These are phyloP conservation scores for Wilcoxina mikolae DNA, from an alignment of 495 filamentous ascomycete species.

Conservation along the genomic window DNA sequence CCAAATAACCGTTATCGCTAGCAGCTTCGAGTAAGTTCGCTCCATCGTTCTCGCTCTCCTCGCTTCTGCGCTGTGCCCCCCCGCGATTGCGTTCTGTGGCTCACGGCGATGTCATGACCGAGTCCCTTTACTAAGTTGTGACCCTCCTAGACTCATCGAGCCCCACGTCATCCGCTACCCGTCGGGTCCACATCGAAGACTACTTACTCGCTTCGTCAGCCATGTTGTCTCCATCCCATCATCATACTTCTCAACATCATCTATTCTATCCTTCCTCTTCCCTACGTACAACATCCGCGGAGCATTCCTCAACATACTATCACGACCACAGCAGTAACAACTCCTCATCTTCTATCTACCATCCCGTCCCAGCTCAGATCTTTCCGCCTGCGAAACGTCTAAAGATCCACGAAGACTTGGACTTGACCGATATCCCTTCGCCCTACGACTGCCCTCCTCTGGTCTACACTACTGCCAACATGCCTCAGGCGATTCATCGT, in stretches of 20 bases:
- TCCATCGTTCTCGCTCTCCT: background rate
- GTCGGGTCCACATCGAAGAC: background rate
- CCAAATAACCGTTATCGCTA: background rate
- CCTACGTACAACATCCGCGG: too few species aligned
- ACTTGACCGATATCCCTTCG: slow-evolving; percentile 14
- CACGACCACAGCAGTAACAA: background rate
- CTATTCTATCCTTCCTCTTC: background rate
- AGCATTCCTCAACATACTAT: background rate
- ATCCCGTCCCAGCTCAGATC: background rate
- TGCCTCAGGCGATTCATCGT: slow-evolving; percentile 8
- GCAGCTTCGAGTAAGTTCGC: background rate
- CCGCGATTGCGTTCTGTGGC: background rate
- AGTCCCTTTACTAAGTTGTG: too few species aligned
- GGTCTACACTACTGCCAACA: slow-evolving; percentile 4
- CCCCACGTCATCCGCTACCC: background rate
- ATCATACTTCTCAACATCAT: background rate
- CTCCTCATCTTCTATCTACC: background rate
- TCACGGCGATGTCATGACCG: background rate
- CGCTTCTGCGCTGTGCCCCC: background rate
- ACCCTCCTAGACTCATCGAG: background rate
- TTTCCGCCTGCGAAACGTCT: slow-evolving; percentile 1
- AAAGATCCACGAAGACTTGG: background rate
- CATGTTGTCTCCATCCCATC: background rate
- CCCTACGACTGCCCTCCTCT: slow-evolving; percentile 16
- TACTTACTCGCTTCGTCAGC: background rate